Conservation (phyloP, 495 filamentous ascomycete genomes). For the Hypoxylon perforatum region DNA sequence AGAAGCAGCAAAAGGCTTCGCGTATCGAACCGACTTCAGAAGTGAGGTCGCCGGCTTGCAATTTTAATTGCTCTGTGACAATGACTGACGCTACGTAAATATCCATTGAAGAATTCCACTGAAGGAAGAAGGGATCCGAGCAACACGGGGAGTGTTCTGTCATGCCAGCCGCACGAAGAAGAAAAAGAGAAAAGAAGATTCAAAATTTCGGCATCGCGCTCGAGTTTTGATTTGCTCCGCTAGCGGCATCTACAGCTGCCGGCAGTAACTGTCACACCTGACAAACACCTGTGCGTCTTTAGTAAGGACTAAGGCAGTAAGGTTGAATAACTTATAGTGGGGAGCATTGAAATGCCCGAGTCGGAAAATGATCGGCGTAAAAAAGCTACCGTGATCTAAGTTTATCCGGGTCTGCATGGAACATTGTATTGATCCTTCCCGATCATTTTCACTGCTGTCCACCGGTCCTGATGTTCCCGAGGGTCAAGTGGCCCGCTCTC, state of each 20-base stretch:
- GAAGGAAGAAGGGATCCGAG: constrained; percentile 52
- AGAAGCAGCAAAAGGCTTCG: constrained; percentile 50
- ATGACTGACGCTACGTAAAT: constrained; percentile 57
- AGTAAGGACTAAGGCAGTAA: background rate
- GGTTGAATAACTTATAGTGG: no score
- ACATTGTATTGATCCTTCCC: no score
- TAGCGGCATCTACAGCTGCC: constrained; percentile 34
- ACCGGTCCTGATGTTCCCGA: no score
- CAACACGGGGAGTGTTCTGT: constrained; percentile 61
- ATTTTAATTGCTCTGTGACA: constrained; percentile 59
- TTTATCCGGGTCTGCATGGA: no score
- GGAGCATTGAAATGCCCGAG: no score
- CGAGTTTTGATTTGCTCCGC: constrained; percentile 34
- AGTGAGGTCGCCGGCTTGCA: constrained; percentile 54
- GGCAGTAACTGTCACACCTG: background rate
- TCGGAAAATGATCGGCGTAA: no score
- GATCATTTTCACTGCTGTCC: no score
- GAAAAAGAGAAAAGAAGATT: constrained; percentile 35
- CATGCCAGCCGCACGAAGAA: constrained; percentile 54
- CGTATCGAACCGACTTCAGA: constrained; percentile 54
- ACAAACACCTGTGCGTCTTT: background rate
- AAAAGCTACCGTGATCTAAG: no score
- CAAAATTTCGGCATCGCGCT: constrained; percentile 36
- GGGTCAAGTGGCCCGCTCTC: no score
- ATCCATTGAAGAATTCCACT: constrained; percentile 50